Conservation (phyloP, 2,329 filamentous ascomycete genomes). For the Fusarium aywerte region DNA sequence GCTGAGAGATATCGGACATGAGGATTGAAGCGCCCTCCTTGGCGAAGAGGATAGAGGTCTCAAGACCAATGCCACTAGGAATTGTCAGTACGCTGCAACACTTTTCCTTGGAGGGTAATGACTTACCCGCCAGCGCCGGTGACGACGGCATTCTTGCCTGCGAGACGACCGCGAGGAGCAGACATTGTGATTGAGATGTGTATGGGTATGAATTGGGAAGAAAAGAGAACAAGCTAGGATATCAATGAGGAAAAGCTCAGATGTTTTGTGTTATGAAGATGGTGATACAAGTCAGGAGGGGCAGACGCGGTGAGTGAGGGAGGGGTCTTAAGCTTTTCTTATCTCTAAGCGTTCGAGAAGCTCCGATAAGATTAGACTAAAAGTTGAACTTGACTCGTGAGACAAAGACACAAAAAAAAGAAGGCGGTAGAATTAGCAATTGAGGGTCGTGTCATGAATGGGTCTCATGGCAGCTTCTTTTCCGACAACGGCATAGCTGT, state of each 20-base stretch:
- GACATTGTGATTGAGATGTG: slow-evolving; percentile 42
- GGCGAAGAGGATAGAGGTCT: slow-evolving; percentile 89
- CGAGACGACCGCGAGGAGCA: slow-evolving; percentile 59
- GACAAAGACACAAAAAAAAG: background rate
- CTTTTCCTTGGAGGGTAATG: background rate
- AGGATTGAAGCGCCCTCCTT: slow-evolving; percentile 88
- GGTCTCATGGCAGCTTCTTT: slow-evolving; percentile 14
- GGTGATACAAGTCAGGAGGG: slow-evolving; percentile 15
- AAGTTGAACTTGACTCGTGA: background rate
- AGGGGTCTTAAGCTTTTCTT: slow-evolving; percentile 28
- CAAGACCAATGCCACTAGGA: slow-evolving; percentile 86
- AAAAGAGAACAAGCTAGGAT: slow-evolving; percentile 1
- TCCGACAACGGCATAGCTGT: slow-evolving; percentile 28
- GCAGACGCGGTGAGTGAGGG: slow-evolving; percentile 5
- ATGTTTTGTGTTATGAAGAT: background rate
- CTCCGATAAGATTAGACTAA: slow-evolving; percentile 26
- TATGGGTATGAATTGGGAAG: slow-evolving; percentile 1
- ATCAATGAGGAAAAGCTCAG: slow-evolving; percentile 4
- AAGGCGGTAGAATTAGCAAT: slow-evolving; percentile 1
- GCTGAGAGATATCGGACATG: slow-evolving; percentile 84
- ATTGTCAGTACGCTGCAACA: slow-evolving; percentile 6
- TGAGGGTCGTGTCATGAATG: slow-evolving; percentile 1
- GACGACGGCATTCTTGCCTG: slow-evolving; percentile 74
- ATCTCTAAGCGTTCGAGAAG: slow-evolving; percentile 26
- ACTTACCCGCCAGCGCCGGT: slow-evolving; percentile 87